Evolutionary conservation across 345 rosid genomes (phyloP).

Genomic region (Bruguiera parviflora): DNA sequence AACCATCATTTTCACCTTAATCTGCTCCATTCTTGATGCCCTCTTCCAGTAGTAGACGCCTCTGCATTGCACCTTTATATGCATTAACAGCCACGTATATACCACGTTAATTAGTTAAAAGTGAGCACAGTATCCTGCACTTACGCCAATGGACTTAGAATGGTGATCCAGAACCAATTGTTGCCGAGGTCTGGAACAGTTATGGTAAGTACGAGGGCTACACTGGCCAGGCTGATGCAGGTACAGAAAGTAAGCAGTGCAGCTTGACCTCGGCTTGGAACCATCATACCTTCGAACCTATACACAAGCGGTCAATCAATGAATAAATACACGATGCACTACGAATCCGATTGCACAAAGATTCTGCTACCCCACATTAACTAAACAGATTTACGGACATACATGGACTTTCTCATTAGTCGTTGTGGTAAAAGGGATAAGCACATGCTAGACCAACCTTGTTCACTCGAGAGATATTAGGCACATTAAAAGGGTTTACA

Average conservation of each 20-base stretch:
- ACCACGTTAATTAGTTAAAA: neutral
- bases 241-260: constrained; percentile 93
- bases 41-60: constrained; percentile 85
- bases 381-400: neutral
- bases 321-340: no score
- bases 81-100: no score
- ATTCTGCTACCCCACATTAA: no score
- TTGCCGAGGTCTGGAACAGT: constrained; percentile 82
- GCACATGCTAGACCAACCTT: no score
- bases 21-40: constrained; percentile 91
- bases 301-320: neutral
- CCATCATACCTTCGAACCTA: constrained; percentile 88
- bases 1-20: constrained; percentile 73
- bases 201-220: constrained; percentile 84
- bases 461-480: no score
- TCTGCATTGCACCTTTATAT: constrained; percentile 30
- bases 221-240: constrained; percentile 90
- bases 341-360: no score
- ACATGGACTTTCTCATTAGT: no score
- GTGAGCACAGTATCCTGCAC: constrained; percentile 11
- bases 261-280: constrained; percentile 89
- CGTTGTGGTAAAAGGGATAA: no score
- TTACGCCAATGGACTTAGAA: constrained; percentile 88
- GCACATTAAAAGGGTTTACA: no score
- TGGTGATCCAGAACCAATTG: constrained; percentile 83